A percentile compares a stretch with the other conserved stretches of the same genome.
Conservation (phyloP, 2,329 filamentous ascomycete genomes). For the Rutstroemia sp. region DNA sequence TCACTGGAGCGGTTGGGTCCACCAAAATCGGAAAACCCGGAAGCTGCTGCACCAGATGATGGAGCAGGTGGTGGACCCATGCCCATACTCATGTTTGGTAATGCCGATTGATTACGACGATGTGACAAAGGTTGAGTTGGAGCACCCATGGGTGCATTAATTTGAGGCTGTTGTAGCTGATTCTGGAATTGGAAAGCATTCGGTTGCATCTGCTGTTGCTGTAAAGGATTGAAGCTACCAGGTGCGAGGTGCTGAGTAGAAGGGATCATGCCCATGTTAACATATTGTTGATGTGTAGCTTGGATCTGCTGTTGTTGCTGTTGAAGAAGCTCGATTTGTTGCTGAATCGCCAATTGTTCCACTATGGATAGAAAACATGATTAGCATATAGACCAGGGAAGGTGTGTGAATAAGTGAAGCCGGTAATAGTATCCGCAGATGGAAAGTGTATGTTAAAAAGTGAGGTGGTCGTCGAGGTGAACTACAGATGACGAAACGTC, state of each 20-base stretch:
- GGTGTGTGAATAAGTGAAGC: neutral
- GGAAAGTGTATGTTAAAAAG: neutral
- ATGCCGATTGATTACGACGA: constrained; percentile 94
- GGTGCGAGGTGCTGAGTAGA: constrained; percentile 70
- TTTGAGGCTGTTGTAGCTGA: constrained; percentile 65
- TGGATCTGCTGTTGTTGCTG: constrained; percentile 98
- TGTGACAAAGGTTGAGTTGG: constrained; percentile 77
- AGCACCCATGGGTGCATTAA: constrained; percentile 66
- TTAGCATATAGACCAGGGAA: neutral
- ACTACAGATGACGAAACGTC: constrained; percentile 22
- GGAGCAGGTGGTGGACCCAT: constrained; percentile 73
- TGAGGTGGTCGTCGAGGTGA: neutral
- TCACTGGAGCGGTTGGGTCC: constrained; percentile 42
- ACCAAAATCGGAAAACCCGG: constrained; percentile 72
- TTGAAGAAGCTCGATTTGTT: constrained; percentile 95
- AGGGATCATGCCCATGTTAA: constrained; percentile 93
- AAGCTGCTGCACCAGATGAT: constrained; percentile 75
- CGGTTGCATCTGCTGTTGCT: constrained; percentile 65
- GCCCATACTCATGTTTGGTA: constrained; percentile 79
- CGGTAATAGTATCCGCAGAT: neutral
- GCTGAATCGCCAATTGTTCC: constrained; percentile 95
- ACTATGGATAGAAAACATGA: constrained; percentile 44
- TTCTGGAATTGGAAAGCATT: constrained; percentile 84
- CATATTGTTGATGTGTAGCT: constrained; percentile 93
- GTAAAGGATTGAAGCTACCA: constrained; percentile 66